Conservation (phyloP, 2,329 filamentous ascomycete species). For the Apiospora hydei region DNA sequence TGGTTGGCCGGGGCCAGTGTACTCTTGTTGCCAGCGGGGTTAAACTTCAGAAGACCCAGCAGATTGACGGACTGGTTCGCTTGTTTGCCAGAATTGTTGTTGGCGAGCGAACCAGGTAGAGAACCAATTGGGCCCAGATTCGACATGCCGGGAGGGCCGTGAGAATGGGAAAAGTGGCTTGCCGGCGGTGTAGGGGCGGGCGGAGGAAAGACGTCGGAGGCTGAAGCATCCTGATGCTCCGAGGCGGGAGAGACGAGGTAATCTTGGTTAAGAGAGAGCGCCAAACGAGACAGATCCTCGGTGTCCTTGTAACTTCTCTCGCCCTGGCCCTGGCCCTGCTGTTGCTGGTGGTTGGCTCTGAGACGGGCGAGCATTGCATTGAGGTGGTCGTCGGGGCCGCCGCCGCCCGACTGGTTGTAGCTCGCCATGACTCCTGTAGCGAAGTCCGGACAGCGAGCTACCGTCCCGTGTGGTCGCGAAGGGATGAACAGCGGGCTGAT, state of each 20-base stretch:
- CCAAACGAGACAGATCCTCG: slow-evolving; percentile 43
- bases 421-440: slow-evolving; percentile 41
- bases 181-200: slow-evolving; percentile 56
- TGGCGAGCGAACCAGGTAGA: slow-evolving; percentile 1
- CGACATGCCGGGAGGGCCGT: slow-evolving; percentile 46
- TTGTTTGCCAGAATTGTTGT: slow-evolving; percentile 25
- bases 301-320: slow-evolving; percentile 27
- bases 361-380: slow-evolving; percentile 51
- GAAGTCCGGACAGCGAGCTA: slow-evolving; percentile 22
- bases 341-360: slow-evolving; percentile 31
- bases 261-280: slow-evolving; percentile 39
- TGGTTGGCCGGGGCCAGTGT: slow-evolving; percentile 38
- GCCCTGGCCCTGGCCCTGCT: slow-evolving; percentile 33
- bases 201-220: slow-evolving; percentile 45
- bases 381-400: slow-evolving; percentile 43
- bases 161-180: slow-evolving; percentile 47
- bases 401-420: slow-evolving; percentile 41
- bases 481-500: neutral
- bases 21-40: slow-evolving; percentile 44
- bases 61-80: slow-evolving; percentile 61
- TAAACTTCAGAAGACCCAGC: slow-evolving; percentile 69
- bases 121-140: slow-evolving; percentile 59
- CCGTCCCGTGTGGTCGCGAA: slow-evolving; percentile 14
- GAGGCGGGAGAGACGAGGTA: slow-evolving; percentile 30
- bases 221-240: slow-evolving; percentile 36